Base-by-base conservation (phyloP, 768 basidiomycete species). In the Mycena maculata region DNA sequence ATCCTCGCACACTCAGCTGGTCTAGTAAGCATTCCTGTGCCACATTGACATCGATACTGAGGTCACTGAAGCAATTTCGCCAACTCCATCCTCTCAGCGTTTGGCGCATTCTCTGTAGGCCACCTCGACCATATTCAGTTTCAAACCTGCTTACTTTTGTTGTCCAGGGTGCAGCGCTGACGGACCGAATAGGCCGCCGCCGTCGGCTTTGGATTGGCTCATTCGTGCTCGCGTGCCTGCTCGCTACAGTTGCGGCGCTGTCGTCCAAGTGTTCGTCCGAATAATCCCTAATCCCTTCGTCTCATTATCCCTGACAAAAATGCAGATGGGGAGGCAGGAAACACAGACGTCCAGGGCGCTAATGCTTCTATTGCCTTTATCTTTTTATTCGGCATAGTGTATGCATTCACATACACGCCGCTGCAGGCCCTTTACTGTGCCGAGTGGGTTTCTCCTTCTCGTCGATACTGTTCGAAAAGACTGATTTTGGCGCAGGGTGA, bases 371-470 rank as follows among this genome's bases (percentile, higher is more conserved):
- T 75, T 33, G 67, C 73, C 42, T 68, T 75, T 48, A 75, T 75
- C 48, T 73, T 75, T 48, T 20, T 75, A 3, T 75, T 75, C 49
- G 74, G 74, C 1, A 70, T 75, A 36, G 70, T 69, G 0, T 75
- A 75, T 56, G 61, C 72, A 7, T 75, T 75, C 60, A 72, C 71
- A 25, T 75, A 75, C 33, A 75, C 74, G 47, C 74, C 74, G 13
- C 60, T 75, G 5, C 74, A 75, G 54, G 74, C 74, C 12, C 57
- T 75, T 15, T 75, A 75, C 31, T 75, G 74, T 33, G 74, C 74
- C 2, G 74, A 75, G 74, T 74, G 65, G 27, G 68, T 58, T 3
- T 41, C 1, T 2, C 56, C 33, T 2, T 23, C 7, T 38, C n/a
- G n/a, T n/a, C n/a, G n/a, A n/a, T n/a, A n/a, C n/a, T n/a, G n/a